Evolutionary conservation across 2,329 filamentous ascomycete species (phyloP).

Genomic region (Alternaria viburni): DNA sequence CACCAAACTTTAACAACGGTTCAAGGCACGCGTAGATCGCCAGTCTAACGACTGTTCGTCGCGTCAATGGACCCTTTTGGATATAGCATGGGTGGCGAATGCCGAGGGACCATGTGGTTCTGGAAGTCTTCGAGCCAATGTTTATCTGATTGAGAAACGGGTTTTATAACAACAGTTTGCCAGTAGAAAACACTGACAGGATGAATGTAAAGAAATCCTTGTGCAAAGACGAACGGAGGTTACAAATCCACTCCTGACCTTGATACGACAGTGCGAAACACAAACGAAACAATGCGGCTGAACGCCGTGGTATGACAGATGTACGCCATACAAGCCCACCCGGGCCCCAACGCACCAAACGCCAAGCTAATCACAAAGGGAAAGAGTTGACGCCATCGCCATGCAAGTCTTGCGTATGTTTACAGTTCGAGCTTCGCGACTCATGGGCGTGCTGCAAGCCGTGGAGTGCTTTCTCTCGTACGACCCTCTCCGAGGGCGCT

Average conservation of each 20-base stretch:
- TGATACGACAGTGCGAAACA: neutral
- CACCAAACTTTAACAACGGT: neutral
- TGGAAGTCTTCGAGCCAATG: neutral
- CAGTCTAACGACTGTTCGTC: neutral
- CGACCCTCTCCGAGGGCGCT: neutral
- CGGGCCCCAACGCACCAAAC: neutral
- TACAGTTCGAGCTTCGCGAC: neutral
- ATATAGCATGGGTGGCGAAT: neutral
- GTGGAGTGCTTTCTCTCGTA: neutral
- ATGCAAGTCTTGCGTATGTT: conserved; percentile 11
- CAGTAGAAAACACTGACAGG: neutral
- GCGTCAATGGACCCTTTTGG: neutral
- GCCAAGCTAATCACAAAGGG: conserved; percentile 1
- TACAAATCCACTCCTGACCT: neutral
- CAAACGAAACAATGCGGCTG: conserved; percentile 2
- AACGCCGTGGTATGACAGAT: neutral
- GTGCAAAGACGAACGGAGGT: neutral
- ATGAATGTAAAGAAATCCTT: neutral
- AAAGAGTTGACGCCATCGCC: conserved; percentile 10
- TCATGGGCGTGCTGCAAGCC: neutral
- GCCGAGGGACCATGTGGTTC: neutral
- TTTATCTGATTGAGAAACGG: neutral
- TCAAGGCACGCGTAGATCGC: neutral
- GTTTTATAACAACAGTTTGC: neutral
- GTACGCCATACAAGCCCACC: neutral